Evolutionary conservation across 1,139 yeast species (phyloP), one percentile per base, ranked within the genome.

Genomic region (Hanseniaspora sp.): DNA sequence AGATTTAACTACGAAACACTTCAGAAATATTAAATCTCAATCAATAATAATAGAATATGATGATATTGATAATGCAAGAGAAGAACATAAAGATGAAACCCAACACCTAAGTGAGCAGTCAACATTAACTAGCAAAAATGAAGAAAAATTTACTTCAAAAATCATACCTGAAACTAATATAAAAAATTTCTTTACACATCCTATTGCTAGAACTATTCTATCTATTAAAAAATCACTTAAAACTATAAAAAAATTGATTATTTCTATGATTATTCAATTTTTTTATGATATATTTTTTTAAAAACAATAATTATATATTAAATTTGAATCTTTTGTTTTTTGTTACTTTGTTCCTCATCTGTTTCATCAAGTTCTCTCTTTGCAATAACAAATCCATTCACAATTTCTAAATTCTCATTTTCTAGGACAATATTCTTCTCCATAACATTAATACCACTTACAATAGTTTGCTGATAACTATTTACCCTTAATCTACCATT

Each of bases 401-500:
- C 31, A 34, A 29, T 43, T 33, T 51, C 52, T 15, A 35, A 35
- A 5, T 17, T 2, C 38, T 38, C 52, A 17, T 38, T 33, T 35
- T 35, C 43, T 7, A 29, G n/a, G 15, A 29, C 28, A 30, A 11
- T 13, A n/a, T 28, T 6, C 9, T 28, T 30, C 7, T 43, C 23
- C 31, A 54, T 38, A 5, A 54, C 54, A 31, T 54, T 48, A 13
- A 38, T 42, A n/a, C 56, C 56, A 5, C 45, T 23, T 3, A 45
- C 72, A 7, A 83, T 71, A 0, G 83, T 77, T 64, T 84, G 92
- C 60, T 83, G 83, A 63, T 80, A 82, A 57, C 88, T 79, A 62
- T 79, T 78, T 34, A 76, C 70, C 58, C 96, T 74, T 59, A 88
- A 70, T 60, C 86, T 73, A 0, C 95, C 95, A 61, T 77, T 83